phyloP scores from a whole-genome alignment of 169 alveolate species.

The Plasmodium gaboni region DNA sequence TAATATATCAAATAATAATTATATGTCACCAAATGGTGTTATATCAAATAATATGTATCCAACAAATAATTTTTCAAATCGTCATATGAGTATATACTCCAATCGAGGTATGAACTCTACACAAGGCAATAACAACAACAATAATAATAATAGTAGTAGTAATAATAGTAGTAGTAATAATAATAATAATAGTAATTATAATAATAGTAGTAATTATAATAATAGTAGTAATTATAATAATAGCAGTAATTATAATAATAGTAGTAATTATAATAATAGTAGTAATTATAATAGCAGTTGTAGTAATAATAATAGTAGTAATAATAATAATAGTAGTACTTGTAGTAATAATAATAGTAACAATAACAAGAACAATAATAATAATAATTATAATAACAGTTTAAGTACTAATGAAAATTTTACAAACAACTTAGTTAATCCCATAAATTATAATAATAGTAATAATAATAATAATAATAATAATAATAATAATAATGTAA shows the following conservation, averaged over 20 bases:
- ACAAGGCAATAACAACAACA: neutral
- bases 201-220: neutral
- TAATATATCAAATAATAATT: conserved; percentile 10
- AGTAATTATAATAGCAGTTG: neutral
- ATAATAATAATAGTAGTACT: neutral
- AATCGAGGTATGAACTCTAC: neutral
- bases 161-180: neutral
- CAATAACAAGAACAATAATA: neutral
- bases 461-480: neutral
- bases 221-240: neutral
- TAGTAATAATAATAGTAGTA: too few relatives aligned
- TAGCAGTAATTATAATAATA: neutral
- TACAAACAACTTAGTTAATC: neutral
- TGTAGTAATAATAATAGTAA: neutral
- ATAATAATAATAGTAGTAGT: neutral
- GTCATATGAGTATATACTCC: too few relatives aligned
- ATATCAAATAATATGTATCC: neutral
- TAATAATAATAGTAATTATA: neutral
- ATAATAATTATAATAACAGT: neutral
- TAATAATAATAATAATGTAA: neutral
- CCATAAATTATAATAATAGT: conserved; percentile 10
- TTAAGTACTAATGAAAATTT: neutral
- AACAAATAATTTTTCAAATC: neutral
- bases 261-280: neutral
- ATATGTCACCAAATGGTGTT: conserved; percentile 7